Base-by-base conservation (phyloP, 2,329 filamentous ascomycete genomes). In the Aspergillus latus region DNA sequence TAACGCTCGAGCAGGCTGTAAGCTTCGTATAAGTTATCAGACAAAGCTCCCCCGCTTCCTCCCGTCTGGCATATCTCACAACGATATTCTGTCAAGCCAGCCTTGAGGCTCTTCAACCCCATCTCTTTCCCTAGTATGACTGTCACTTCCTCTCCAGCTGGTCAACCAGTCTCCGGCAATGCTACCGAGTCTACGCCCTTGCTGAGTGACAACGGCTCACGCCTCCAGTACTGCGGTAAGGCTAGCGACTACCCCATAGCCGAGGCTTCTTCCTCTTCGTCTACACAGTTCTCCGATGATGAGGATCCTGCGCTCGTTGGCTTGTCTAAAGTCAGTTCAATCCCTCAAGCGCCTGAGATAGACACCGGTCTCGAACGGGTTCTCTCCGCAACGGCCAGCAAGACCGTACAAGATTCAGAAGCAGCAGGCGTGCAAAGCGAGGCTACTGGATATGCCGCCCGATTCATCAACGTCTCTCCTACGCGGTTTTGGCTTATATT, bases 401-500 rank as follows among this genome's bases (percentile, higher is more conserved):
- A 54, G 26, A 50, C 55, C 50, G 42, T 40, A 8, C 48, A 13
- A 10, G 59, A 59, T 43, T 48, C 55, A 8, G 52, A 62, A 44
- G 26, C 30, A 30, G 49, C 29, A 16, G 58, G 32, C 6, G 26
- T 21, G 10, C 44, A 43, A 5, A 44, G 54, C 16, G 58, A 65
- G 7, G 60, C 57, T 13, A 52, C 45, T 6, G 60, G 54, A 15
- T 72, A 72, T 52, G 65, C 65, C 6, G 58, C 67, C 7, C 69
- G 71, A 10, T 76, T 75, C 49, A 71, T 74, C 40, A 68, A 74
- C 49, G 68, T 76, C 10, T 72, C 70, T 0, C 70, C 72, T 1
- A 63, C 64, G 10, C 77, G 80, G 30, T 89, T 89, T 73, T 85
- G 83, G 80, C 67, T 84, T 58, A 82, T 88, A 54, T 89, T 88